A percentile compares a stretch with the other conserved stretches of the same genome.
These are phyloP conservation scores for Phytopythium aichiense DNA, from an alignment of 352 stramenopile genomes.

Conservation along the genomic window DNA sequence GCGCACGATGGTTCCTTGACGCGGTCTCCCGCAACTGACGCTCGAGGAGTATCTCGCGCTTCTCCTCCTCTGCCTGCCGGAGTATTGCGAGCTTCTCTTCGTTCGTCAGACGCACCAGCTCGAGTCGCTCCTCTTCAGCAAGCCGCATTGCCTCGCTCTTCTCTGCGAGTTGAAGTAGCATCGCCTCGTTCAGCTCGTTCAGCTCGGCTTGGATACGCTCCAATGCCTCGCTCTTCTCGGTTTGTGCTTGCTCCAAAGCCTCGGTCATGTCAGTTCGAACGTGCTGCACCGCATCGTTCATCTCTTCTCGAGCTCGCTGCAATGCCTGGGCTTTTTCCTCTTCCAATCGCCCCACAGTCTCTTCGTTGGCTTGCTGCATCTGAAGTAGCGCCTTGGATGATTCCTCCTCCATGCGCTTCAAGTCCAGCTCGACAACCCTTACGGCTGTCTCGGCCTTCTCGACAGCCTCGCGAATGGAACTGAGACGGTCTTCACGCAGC, in stretches of 20 bases:
- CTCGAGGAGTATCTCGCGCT: not conserved
- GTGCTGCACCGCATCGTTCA: not conserved
- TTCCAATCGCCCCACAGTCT: not conserved
- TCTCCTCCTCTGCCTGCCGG: conserved; percentile 3
- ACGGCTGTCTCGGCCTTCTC: not conserved
- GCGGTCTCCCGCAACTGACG: conserved; percentile 1
- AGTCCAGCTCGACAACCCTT: not conserved
- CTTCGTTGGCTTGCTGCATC: not conserved
- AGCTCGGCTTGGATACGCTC: too few species aligned
- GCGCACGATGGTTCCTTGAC: not conserved
- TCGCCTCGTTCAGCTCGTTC: too few species aligned
- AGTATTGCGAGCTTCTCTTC: conserved; percentile 5
- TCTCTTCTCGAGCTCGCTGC: not conserved
- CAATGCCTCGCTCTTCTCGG: too few species aligned
- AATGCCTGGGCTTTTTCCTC: not conserved
- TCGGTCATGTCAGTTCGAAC: too few species aligned
- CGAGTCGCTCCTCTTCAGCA: not conserved
- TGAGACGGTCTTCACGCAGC: not conserved
- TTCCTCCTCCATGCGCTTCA: not conserved
- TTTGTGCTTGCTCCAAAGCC: too few species aligned
- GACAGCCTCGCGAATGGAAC: not conserved
- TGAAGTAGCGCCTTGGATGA: not conserved
- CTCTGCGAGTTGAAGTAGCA: not conserved
- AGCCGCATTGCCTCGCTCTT: conserved; percentile 1
- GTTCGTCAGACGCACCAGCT: not conserved